Percentiles rank a stretch among this genome's conserved stretches.
These are phyloP conservation scores for Thielaviopsis punctulata DNA, from an alignment of 2,329 filamentous ascomycete species.

Conservation along the genomic window DNA sequence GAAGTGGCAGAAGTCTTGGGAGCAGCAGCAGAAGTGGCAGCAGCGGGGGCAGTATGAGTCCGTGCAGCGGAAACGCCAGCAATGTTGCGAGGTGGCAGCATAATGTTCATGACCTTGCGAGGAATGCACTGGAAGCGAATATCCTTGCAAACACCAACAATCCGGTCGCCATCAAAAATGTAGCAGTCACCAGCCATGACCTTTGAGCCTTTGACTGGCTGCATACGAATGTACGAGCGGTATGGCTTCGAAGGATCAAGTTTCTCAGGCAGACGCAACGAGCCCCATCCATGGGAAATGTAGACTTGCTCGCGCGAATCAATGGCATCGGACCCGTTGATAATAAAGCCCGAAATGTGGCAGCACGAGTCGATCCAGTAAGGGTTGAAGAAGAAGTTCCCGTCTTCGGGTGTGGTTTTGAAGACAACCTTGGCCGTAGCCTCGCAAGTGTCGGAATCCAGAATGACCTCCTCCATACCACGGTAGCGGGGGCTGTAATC, in stretches of 20 bases:
- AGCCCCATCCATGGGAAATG: constrained; percentile 43
- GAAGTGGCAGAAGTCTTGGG: constrained; percentile 20
- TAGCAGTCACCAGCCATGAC: constrained; percentile 36
- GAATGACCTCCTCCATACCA: constrained; percentile 41
- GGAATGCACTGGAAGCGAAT: constrained; percentile 52
- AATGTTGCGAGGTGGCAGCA: constrained; percentile 43
- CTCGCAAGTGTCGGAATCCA: constrained; percentile 33
- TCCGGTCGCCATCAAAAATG: constrained; percentile 33
- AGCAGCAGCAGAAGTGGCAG: constrained; percentile 19
- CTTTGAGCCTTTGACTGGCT: constrained; percentile 31
- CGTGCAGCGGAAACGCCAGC: constrained; percentile 22
- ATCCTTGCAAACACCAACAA: constrained; percentile 33
- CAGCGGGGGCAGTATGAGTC: constrained; percentile 19
- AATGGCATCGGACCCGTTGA: constrained; percentile 39
- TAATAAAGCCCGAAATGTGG: constrained; percentile 43
- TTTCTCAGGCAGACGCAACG: constrained; percentile 31
- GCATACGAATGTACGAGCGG: constrained; percentile 41
- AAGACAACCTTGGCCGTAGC: constrained; percentile 34
- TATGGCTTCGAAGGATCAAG: constrained; percentile 30
- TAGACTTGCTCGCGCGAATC: constrained; percentile 37
- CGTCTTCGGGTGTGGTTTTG: constrained; percentile 29
- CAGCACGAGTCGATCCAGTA: constrained; percentile 43
- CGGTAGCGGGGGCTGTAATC: constrained; percentile 37
- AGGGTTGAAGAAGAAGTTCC: constrained; percentile 37
- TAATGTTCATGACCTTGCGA: constrained; percentile 46